phyloP scores from a whole-genome alignment of 1,139 yeast species.

The Blastobotrys raffinosifermentans region DNA sequence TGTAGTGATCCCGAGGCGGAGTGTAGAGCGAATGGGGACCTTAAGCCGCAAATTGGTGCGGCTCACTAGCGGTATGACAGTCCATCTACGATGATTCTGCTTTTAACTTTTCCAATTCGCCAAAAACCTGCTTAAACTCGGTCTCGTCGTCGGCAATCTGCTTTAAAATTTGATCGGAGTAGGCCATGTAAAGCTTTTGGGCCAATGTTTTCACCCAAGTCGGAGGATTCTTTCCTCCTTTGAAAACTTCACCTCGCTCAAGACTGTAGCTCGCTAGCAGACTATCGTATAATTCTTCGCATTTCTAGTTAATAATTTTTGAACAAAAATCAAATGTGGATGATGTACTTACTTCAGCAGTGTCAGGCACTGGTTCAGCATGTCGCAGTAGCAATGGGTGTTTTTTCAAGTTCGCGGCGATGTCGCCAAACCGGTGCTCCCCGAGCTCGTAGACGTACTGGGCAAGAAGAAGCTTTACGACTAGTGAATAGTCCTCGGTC shows the following conservation, averaged over 20 bases:
- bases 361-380: conserved; percentile 10
- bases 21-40: no score
- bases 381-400: conserved; percentile 29
- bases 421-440: conserved; percentile 24
- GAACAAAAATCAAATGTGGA: conserved; percentile 6
- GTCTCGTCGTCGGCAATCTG: conserved; percentile 25
- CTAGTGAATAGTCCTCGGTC: conserved; percentile 3
- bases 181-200: conserved; percentile 26
- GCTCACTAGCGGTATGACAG: no score
- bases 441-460: conserved; percentile 34
- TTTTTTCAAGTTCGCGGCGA: conserved; percentile 26
- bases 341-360: conserved; percentile 7
- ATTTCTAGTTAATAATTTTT: conserved; percentile 15
- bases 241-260: conserved; percentile 13
- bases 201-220: conserved; percentile 29
- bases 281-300: conserved; percentile 23
- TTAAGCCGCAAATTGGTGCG: no score
- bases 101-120: conserved; percentile 21
- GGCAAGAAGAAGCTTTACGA: conserved; percentile 29
- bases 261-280: conserved; percentile 26
- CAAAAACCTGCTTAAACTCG: conserved; percentile 22
- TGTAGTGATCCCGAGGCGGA: no score
- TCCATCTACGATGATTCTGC: no score
- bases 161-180: conserved; percentile 24
- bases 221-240: conserved; percentile 18